phyloP scores from a whole-genome alignment of 2,329 filamentous ascomycete species.

The Colletotrichum sansevieriae region DNA sequence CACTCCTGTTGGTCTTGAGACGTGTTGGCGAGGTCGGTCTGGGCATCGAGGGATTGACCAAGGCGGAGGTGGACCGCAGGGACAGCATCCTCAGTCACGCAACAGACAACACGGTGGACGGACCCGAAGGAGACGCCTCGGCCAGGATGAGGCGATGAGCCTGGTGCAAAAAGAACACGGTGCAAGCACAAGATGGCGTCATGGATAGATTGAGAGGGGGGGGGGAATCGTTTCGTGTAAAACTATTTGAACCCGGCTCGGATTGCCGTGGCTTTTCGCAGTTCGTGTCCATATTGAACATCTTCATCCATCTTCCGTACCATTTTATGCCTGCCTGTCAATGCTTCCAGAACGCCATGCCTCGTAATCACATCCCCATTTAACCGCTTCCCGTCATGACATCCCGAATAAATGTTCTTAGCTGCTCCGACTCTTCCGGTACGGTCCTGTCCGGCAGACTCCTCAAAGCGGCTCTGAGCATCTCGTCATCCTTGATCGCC shows the following conservation, averaged over 20 bases:
- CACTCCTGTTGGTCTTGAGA: conserved; percentile 81
- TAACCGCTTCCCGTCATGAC: conserved; percentile 50
- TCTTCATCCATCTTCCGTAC: conserved; percentile 10
- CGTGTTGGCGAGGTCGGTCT: conserved; percentile 84
- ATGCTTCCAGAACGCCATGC: conserved; percentile 26
- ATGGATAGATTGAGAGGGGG: conserved; percentile 37
- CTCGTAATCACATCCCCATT: neutral
- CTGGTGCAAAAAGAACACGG: neutral
- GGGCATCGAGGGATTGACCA: conserved; percentile 66
- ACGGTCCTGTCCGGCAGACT: conserved; percentile 62
- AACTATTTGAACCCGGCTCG: conserved; percentile 30
- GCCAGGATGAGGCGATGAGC: conserved; percentile 45
- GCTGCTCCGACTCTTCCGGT: conserved; percentile 63
- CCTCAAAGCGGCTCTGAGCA: conserved; percentile 54
- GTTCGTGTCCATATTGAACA: conserved; percentile 39
- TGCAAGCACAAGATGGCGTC: conserved; percentile 30
- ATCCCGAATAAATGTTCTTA: conserved; percentile 60
- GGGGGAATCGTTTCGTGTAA: conserved; percentile 33
- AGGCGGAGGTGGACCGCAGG: conserved; percentile 51
- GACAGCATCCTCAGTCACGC: conserved; percentile 56
- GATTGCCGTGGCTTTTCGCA: conserved; percentile 18
- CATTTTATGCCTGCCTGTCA: neutral
- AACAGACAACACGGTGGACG: conserved; percentile 47
- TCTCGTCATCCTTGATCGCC: conserved; percentile 55
- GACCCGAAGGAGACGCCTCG: conserved; percentile 48